Evolutionary conservation across 108 stramenopile genomes (phyloP).

Genomic region (Heterococcus sp.): DNA sequence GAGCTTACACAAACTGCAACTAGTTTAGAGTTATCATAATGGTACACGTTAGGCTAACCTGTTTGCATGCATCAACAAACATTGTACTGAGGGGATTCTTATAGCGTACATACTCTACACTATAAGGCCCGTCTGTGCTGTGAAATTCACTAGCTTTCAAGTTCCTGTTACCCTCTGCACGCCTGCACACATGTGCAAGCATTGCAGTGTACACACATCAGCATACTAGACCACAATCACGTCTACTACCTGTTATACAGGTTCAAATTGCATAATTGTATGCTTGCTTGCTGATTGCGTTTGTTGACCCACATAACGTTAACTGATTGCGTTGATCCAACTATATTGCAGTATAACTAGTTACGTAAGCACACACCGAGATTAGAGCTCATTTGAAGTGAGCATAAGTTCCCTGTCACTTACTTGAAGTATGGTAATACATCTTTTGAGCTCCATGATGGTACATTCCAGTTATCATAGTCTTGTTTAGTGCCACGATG

Average conservation of each 20-base stretch:
- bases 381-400: no score
- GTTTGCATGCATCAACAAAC: slow-evolving; percentile 51
- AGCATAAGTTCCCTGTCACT: slow-evolving; percentile 41
- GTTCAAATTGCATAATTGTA: neutral
- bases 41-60: neutral
- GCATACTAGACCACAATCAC: neutral
- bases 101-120: slow-evolving; percentile 43
- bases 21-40: neutral
- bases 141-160: slow-evolving; percentile 18
- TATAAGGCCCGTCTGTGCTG: slow-evolving; percentile 16
- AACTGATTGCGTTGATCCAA: no score
- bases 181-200: no score
- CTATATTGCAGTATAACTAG: neutral
- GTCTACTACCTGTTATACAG: neutral
- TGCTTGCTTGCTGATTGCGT: neutral
- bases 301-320: no score
- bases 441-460: slow-evolving; percentile 25
- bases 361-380: slow-evolving; percentile 1
- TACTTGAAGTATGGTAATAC: slow-evolving; percentile 27
- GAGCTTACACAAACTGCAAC: neutral
- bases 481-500: slow-evolving; percentile 36
- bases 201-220: neutral
- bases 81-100: slow-evolving; percentile 54
- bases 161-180: neutral
- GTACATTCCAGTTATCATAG: slow-evolving; percentile 44